These are phyloP conservation scores for Thalassiosira profunda DNA, from an alignment of 108 stramenopile species.

Conservation along the genomic window DNA sequence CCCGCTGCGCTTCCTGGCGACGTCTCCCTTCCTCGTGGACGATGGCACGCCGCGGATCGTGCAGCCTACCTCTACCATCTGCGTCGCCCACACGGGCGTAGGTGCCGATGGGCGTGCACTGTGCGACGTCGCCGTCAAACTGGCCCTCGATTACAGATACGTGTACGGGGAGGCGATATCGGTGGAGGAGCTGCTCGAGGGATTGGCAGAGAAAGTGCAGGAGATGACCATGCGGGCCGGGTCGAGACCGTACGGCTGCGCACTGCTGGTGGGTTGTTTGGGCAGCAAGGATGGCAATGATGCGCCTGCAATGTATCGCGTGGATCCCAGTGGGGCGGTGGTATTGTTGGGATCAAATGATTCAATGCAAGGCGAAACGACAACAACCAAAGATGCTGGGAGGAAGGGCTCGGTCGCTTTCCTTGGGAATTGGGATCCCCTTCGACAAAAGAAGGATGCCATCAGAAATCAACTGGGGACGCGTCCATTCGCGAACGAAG, in stretches of 20 bases:
- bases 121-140: constrained; percentile 60
- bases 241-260: constrained; percentile 76
- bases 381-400: background rate
- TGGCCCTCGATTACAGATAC: constrained; percentile 76
- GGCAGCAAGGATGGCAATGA: constrained; percentile 13
- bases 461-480: constrained; percentile 13
- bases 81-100: constrained; percentile 72
- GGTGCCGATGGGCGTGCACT: constrained; percentile 82
- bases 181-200: constrained; percentile 64
- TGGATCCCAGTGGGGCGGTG: constrained; percentile 79
- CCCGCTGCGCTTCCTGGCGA: constrained; percentile 29
- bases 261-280: constrained; percentile 63
- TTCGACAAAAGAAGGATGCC: constrained; percentile 2
- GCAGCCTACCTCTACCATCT: constrained; percentile 52
- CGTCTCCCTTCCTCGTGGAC: constrained; percentile 70
- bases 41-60: constrained; percentile 83
- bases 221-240: constrained; percentile 86
- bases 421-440: constrained; percentile 37
- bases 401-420: constrained; percentile 15
- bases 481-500: constrained; percentile 8
- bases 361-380: background rate
- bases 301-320: constrained; percentile 56
- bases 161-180: constrained; percentile 74
- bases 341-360: constrained; percentile 15
- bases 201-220: constrained; percentile 68